Conservation (phyloP, 2,329 filamentous ascomycete species). For the Fusarium oligoseptatum region DNA sequence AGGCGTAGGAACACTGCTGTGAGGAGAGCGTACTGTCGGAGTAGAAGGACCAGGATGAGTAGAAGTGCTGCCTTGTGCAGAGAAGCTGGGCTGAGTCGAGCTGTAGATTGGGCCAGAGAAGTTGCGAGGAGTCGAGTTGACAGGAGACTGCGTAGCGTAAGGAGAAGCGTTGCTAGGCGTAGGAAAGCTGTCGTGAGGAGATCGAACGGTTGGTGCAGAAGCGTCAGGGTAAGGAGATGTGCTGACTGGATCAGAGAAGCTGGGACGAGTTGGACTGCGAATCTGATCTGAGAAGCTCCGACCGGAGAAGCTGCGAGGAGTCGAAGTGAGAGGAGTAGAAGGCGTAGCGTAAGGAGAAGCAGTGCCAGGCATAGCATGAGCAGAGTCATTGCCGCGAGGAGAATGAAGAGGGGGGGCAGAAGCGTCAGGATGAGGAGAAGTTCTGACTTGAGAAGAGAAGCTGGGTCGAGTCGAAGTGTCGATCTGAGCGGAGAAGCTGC, state of each 20-base stretch:
- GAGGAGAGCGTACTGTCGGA: neutral
- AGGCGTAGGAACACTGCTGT: neutral
- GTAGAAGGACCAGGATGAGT: neutral
- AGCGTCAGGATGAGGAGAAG: neutral
- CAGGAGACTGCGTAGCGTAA: neutral
- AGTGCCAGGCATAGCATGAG: neutral
- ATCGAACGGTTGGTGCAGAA: neutral
- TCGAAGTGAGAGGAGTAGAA: neutral
- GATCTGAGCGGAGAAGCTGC: neutral
- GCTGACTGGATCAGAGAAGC: neutral
- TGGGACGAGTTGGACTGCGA: neutral
- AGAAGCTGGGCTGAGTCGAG: neutral
- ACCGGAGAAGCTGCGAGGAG: neutral
- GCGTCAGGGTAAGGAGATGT: neutral
- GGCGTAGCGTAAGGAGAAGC: neutral
- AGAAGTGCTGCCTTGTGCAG: neutral
- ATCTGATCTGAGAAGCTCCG: no score
- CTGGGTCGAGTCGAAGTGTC: neutral
- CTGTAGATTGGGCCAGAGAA: neutral
- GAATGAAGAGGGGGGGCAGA: neutral
- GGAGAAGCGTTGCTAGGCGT: neutral
- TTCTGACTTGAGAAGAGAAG: neutral
- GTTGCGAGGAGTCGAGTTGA: neutral
- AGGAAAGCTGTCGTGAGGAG: neutral
- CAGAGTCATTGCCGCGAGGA: neutral